phyloP scores from a whole-genome alignment of 2,329 filamentous ascomycete species.

The Fusarium proliferatum region DNA sequence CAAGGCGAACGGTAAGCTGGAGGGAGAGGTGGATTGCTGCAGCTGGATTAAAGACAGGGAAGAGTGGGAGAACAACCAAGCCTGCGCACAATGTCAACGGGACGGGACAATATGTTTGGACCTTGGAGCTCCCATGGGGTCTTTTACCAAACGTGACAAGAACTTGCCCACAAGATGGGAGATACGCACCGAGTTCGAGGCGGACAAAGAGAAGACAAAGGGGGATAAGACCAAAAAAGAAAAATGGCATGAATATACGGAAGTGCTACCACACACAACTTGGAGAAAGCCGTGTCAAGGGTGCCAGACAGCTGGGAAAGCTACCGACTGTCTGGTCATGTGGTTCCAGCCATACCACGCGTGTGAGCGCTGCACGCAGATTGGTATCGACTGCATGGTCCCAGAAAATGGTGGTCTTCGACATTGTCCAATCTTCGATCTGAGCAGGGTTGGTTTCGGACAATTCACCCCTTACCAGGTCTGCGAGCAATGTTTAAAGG shows the following conservation, averaged over 20 bases:
- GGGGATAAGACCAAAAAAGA: neutral
- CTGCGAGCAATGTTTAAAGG: conserved; percentile 37
- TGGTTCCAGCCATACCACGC: neutral
- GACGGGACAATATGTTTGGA: conserved; percentile 18
- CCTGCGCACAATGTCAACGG: conserved; percentile 11
- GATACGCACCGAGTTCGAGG: conserved; percentile 10
- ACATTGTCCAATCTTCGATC: conserved; percentile 39
- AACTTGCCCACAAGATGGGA: neutral
- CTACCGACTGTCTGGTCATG: conserved; percentile 7
- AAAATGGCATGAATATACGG: conserved; percentile 9
- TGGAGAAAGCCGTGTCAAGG: conserved; percentile 28
- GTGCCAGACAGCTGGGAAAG: neutral
- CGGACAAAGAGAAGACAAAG: neutral
- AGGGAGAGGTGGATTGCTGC: neutral
- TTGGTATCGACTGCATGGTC: conserved; percentile 47
- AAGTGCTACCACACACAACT: neutral
- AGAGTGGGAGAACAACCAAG: conserved; percentile 3
- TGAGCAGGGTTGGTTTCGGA: conserved; percentile 50
- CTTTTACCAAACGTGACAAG: neutral
- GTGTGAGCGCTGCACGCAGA: conserved; percentile 44
- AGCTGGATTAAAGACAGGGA: conserved; percentile 27
- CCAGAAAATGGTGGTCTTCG: too few species aligned
- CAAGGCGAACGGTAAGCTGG: neutral
- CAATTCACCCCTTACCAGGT: conserved; percentile 41
- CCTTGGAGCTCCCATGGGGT: neutral